Evolutionary conservation across 192 early-diverging fungal species (phyloP), one percentile per base, ranked within the genome.

Genomic region (Backusella morwellensis): DNA sequence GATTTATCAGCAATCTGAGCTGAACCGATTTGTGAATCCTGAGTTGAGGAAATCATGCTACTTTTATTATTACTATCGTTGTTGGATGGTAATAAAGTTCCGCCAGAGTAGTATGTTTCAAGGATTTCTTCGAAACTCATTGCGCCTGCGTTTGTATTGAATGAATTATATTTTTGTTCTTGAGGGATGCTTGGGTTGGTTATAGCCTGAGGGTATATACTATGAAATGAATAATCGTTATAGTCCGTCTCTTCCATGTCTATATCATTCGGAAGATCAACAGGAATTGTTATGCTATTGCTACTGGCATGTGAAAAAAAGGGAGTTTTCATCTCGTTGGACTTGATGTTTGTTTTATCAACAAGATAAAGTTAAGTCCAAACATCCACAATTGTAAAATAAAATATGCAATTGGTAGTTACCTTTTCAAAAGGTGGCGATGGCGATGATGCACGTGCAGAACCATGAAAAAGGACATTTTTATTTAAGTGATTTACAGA

Each of bases 381-480:
- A 73, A 44, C 11, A 42, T 63, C 4, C 23, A 36, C 23, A 77
- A 66, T 41, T 26, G 34, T 6, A 35, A 38, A 77, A 47, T 38
- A 29, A 5, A 44, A 7, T 11, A 72, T 41, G 41, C 40, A 23
- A 68, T 1, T 15, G 4, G 35, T 36, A 23, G 21, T 9, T 36
- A 70, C 36, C 32, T 34, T 50, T 44, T 40, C 26, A 40, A 7
- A 29, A 47, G 70, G 29, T 8, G 29, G 41, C 5, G 36, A 41
- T 8, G 40, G 42, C 8, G 70, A 32, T 34, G 70, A 70, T 26
- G 70, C 76, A 42, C 69, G 69, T 38, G 76, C 70, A 72, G 68
- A 71, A 0, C 76, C 76, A 32, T 70, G 70, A 36, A 77, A 70
- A 38, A 77, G 54, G 6, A 70, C 70, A 40, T 71, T 77, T 63